Evolutionary conservation across 1,139 yeast genomes (phyloP).

Genomic region (Debaryomyces robertsiae): DNA sequence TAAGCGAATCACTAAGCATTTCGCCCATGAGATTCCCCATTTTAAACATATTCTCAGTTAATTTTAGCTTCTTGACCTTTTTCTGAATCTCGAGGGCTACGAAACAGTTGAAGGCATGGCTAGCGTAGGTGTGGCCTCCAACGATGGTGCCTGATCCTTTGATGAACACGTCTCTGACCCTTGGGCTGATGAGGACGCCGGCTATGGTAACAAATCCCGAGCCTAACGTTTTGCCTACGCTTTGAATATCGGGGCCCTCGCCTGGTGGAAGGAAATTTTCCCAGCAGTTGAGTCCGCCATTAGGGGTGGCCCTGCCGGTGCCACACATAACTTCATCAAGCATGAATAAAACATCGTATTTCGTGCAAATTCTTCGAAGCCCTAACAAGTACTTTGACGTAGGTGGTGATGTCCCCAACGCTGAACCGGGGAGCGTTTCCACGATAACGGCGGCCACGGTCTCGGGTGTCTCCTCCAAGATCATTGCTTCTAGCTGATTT

Average conservation of each 20-base stretch:
- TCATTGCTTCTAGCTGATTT: slow-evolving; percentile 49
- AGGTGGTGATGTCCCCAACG: slow-evolving; percentile 59
- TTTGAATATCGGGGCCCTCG: slow-evolving; percentile 60
- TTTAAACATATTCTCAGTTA: slow-evolving; percentile 51
- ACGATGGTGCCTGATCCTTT: slow-evolving; percentile 45
- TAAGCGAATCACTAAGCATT: slow-evolving; percentile 34
- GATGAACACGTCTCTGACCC: slow-evolving; percentile 45
- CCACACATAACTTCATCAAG: slow-evolving; percentile 72
- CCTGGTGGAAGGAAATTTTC: slow-evolving; percentile 45
- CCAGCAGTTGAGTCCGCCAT: slow-evolving; percentile 49
- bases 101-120: slow-evolving; percentile 61
- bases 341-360: slow-evolving; percentile 59
- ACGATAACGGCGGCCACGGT: slow-evolving; percentile 55
- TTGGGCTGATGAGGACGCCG: slow-evolving; percentile 57
- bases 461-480: slow-evolving; percentile 51
- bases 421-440: slow-evolving; percentile 62
- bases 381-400: slow-evolving; percentile 61
- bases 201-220: slow-evolving; percentile 66
- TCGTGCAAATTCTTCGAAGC: slow-evolving; percentile 53
- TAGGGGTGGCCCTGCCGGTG: slow-evolving; percentile 48
- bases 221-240: slow-evolving; percentile 66
- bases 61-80: slow-evolving; percentile 45
- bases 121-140: slow-evolving; percentile 64
- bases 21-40: slow-evolving; percentile 54
- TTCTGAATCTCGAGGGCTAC: slow-evolving; percentile 63